These are phyloP conservation scores for Suillus lakei DNA, from an alignment of 768 basidiomycete species.

Conservation along the genomic window DNA sequence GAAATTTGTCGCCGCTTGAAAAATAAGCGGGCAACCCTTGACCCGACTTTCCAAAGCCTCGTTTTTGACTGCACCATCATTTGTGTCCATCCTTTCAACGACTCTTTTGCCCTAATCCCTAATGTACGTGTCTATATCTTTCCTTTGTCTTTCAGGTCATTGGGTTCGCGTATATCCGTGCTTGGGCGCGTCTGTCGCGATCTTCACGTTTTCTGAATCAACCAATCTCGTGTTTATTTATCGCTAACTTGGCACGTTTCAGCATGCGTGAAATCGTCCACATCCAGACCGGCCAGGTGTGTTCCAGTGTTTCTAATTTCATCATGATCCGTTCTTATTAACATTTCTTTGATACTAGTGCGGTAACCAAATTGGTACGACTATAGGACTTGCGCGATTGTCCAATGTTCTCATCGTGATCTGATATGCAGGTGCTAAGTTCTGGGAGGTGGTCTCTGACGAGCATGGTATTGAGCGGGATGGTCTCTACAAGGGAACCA, in stretches of 20 bases:
- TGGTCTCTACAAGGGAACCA: conserved; percentile 91
- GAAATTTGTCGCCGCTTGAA: conserved; percentile 38
- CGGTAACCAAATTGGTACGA: conserved; percentile 98
- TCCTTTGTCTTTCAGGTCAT: conserved; percentile 2
- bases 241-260: conserved; percentile 32
- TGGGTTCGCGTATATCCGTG: conserved; percentile 19
- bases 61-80: conserved; percentile 41
- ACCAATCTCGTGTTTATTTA: conserved; percentile 22
- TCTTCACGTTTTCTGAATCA: conserved; percentile 22
- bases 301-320: conserved; percentile 23
- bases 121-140: conserved; percentile 37
- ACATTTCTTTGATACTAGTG: conserved; percentile 58
- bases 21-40: conserved; percentile 43
- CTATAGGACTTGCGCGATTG: conserved; percentile 21
- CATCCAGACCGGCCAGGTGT: conserved; percentile 97
- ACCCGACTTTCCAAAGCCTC: conserved; percentile 35
- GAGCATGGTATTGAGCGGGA: conserved; percentile 96
- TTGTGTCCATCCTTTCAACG: conserved; percentile 39
- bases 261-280: conserved; percentile 99
- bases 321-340: conserved; percentile 27
- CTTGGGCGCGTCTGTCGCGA: conserved; percentile 33
- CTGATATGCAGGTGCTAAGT: conserved; percentile 73
- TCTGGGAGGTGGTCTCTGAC: conserved; percentile 98
- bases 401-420: conserved; percentile 21
- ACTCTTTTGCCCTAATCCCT: conserved; percentile 24